These are phyloP conservation scores for Musa acuminata DNA, from an alignment of 176 grass and related monocot species.

Conservation along the genomic window DNA sequence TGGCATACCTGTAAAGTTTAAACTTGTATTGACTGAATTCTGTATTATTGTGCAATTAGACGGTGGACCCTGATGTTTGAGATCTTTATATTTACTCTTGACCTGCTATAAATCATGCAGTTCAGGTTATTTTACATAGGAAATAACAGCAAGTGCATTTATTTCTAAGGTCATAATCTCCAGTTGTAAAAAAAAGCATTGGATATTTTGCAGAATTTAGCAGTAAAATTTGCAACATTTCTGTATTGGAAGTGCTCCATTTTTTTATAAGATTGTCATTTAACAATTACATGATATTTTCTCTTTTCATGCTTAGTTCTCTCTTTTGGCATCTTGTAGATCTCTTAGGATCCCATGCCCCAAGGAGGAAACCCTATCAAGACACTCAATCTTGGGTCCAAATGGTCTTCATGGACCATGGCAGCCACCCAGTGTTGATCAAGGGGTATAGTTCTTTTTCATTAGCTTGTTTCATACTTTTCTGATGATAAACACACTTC, in stretches of 20 bases:
- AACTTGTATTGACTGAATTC: no score
- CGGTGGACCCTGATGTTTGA: no score
- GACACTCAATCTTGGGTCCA: constrained; percentile 44
- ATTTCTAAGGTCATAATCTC: no score
- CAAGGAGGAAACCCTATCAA: constrained; percentile 36
- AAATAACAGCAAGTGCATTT: no score
- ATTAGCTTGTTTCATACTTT: constrained; percentile 4
- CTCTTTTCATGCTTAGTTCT: neutral
- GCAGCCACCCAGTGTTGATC: constrained; percentile 34
- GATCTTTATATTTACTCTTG: no score
- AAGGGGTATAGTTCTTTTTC: constrained; percentile 23
- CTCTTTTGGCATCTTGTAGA: no score
- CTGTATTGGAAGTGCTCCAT: neutral
- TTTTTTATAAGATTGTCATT: neutral
- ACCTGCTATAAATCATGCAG: no score
- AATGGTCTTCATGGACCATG: constrained; percentile 41
- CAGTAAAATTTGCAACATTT: neutral
- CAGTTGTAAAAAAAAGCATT: neutral
- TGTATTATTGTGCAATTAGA: no score
- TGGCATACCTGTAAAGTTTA: no score
- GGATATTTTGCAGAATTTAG: neutral
- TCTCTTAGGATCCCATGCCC: constrained; percentile 27
- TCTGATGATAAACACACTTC: neutral
- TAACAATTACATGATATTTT: neutral
- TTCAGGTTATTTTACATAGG: no score